Evolutionary conservation across 2,329 filamentous ascomycete species (phyloP), one percentile per base, ranked within the genome.

Genomic region (Cladophialophora yegresii): DNA sequence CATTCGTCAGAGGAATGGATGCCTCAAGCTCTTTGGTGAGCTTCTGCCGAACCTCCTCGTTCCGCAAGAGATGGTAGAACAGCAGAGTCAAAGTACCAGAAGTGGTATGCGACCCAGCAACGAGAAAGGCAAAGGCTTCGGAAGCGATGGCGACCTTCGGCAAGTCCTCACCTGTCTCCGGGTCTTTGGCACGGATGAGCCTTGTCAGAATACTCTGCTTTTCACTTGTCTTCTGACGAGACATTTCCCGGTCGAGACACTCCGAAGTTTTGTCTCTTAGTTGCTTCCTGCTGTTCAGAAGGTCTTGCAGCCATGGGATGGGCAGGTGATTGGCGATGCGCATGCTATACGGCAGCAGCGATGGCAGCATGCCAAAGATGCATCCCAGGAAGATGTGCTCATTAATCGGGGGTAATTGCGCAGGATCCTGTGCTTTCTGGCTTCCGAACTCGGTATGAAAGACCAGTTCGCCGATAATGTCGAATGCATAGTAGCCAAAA

Each of bases 71-170:
- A 51, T 77, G 68, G 64, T 78, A 81, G 70, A 82, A 78, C 1
- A 80, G 69, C 53, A 73, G 72, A 0, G 77, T 75, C 20, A 81
- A 67, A 0, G 77, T 75, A 1, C 75, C 73, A 12, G 78, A 72
- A 0, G 77, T 79, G 5, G 79, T 81, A 64, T 81, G 79, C 43
- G 69, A 65, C 16, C 73, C 72, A 9, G 72, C 73, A 12, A 73
- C 68, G 53, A 74, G 64, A 23, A 73, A 63, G 4, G 64, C 64
- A 60, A 66, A 66, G 12, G 64, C 64, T n/a, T 66, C 64, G 3
- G 63, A 61, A 26, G 45, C 56, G 36, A 65, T 40, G 16, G 60
- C 53, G 28, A 55, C 33, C 43, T 65, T 53, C 4, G 58, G 43
- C 23, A 65, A 50, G 10, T 33, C 36, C 13, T 63, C 61, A 33